These are phyloP conservation scores for Skeletonema menzelii DNA, from an alignment of 108 stramenopile species.

Conservation along the genomic window DNA sequence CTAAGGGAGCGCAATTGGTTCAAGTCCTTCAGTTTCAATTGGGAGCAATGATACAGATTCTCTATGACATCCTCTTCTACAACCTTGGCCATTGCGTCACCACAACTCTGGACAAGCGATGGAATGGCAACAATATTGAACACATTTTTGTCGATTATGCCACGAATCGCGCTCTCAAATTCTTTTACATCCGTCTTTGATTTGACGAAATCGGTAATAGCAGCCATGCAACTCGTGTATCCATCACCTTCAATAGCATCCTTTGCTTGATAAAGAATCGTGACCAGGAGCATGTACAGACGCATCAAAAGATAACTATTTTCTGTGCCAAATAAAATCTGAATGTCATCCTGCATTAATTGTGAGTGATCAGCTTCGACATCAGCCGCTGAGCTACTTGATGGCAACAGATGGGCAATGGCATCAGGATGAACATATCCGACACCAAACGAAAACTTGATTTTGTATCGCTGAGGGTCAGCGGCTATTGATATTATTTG, in stretches of 20 bases:
- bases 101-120: constrained; percentile 67
- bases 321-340: constrained; percentile 74
- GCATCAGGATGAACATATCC: constrained; percentile 61
- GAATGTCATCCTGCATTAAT: constrained; percentile 28
- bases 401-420: constrained; percentile 54
- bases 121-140: constrained; percentile 65
- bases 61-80: constrained; percentile 62
- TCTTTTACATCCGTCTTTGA: constrained; percentile 47
- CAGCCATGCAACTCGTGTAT: constrained; percentile 38
- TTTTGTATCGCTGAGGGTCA: constrained; percentile 47
- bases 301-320: constrained; percentile 78
- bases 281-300: constrained; percentile 59
- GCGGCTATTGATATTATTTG: constrained; percentile 54
- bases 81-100: constrained; percentile 49
- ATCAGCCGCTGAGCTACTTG: constrained; percentile 31
- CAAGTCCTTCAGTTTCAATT: constrained; percentile 60
- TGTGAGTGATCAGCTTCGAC: constrained; percentile 24
- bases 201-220: constrained; percentile 44
- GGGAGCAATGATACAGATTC: constrained; percentile 59
- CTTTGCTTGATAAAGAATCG: constrained; percentile 59
- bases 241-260: constrained; percentile 2
- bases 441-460: constrained; percentile 72
- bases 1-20: constrained; percentile 55
- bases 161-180: constrained; percentile 63
- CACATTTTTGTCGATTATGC: constrained; percentile 42